Percentiles rank a stretch among this genome's conserved stretches.
Conservation (phyloP, 805 yeast species). For the Zygosaccharomyces siamensis region DNA sequence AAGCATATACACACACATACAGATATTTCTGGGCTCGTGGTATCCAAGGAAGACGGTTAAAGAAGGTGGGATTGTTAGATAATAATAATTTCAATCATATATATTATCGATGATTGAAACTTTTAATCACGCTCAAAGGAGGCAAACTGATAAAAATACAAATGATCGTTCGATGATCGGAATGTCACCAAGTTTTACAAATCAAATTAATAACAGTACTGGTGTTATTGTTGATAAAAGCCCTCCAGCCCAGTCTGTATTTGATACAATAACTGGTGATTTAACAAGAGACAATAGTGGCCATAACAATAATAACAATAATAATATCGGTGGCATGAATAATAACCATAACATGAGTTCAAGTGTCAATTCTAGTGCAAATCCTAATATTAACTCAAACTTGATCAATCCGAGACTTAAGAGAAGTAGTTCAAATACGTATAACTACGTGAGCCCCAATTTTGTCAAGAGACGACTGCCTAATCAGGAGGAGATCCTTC, state of each 20-base stretch:
- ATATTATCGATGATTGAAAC: slow-evolving; percentile 10
- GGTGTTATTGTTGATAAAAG: neutral
- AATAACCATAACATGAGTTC: neutral
- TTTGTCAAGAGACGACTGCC: slow-evolving; percentile 25
- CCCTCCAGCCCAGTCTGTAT: neutral
- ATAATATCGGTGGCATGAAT: neutral
- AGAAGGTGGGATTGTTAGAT: neutral
- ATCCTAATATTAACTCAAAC: slow-evolving; percentile 1
- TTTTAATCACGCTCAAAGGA: slow-evolving; percentile 10
- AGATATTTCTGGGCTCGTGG: no score
- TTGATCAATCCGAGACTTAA: slow-evolving; percentile 18
- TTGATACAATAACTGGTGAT: slow-evolving; percentile 1
- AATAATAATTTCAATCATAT: neutral
- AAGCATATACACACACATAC: no score
- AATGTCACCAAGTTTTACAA: slow-evolving; percentile 1
- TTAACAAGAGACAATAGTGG: neutral
- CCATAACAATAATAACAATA: neutral
- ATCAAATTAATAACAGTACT: neutral
- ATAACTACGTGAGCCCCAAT: slow-evolving; percentile 13
- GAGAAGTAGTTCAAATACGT: slow-evolving; percentile 25
- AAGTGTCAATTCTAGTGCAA: neutral
- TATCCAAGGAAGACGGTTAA: no score
- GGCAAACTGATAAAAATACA: slow-evolving; percentile 6
- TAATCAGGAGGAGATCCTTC: slow-evolving; percentile 6
- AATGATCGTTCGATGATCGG: slow-evolving; percentile 2